These are phyloP conservation scores for Fusarium pseudograminearum DNA, from an alignment of 2,329 filamentous ascomycete genomes.

Conservation along the genomic window DNA sequence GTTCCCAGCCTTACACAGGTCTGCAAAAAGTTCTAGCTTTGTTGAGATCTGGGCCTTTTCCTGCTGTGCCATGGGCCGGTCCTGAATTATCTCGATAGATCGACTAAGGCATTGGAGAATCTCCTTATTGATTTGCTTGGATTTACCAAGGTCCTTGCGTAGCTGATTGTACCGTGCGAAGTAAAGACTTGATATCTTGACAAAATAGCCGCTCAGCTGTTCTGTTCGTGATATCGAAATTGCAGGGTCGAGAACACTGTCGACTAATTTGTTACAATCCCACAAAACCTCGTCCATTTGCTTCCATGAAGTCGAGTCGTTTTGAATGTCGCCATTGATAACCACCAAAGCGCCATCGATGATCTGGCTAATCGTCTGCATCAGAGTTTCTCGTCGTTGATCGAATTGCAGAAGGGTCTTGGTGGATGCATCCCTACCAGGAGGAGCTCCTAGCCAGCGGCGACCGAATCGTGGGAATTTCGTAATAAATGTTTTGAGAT, in stretches of 20 bases:
- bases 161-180: slow-evolving; percentile 71
- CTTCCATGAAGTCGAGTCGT: slow-evolving; percentile 64
- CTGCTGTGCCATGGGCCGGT: slow-evolving; percentile 66
- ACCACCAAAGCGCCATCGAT: slow-evolving; percentile 72
- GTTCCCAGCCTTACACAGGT: slow-evolving; percentile 66
- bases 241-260: slow-evolving; percentile 60
- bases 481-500: slow-evolving; percentile 68
- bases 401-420: slow-evolving; percentile 72
- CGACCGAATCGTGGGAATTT: slow-evolving; percentile 70
- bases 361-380: slow-evolving; percentile 65
- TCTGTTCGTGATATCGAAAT: slow-evolving; percentile 49
- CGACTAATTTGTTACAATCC: slow-evolving; percentile 66
- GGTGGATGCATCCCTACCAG: slow-evolving; percentile 62
- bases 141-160: slow-evolving; percentile 57
- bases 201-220: slow-evolving; percentile 62
- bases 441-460: slow-evolving; percentile 71
- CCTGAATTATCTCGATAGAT: slow-evolving; percentile 72
- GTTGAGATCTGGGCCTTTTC: slow-evolving; percentile 69
- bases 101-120: slow-evolving; percentile 70
- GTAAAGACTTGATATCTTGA: slow-evolving; percentile 79
- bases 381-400: slow-evolving; percentile 66
- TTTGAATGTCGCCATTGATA: slow-evolving; percentile 64
- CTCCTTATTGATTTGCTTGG: slow-evolving; percentile 54
- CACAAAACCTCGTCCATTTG: slow-evolving; percentile 67
- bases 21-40: slow-evolving; percentile 76